These are phyloP conservation scores for Blastobotrys chiropterorum DNA, from an alignment of 805 yeast genomes.

Conservation along the genomic window DNA sequence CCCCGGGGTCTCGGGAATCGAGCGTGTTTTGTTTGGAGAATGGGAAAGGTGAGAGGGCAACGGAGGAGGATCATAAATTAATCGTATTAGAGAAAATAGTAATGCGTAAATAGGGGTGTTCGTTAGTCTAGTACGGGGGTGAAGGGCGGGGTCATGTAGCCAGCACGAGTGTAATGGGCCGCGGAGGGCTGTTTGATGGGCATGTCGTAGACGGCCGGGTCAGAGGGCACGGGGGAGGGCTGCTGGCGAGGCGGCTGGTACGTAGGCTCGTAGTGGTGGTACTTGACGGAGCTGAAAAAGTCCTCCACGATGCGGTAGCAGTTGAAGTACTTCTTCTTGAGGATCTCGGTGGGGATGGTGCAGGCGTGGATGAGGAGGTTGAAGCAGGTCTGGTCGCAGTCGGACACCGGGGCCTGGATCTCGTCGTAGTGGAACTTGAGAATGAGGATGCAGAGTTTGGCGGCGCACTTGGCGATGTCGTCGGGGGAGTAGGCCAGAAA, in stretches of 20 bases:
- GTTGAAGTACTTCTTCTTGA: conserved; percentile 17
- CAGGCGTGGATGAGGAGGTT: conserved; percentile 14
- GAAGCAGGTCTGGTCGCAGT: conserved; percentile 11
- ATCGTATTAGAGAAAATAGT: neutral
- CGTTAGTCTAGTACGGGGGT: conserved; percentile 8
- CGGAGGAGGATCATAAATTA: neutral
- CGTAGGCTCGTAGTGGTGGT: neutral
- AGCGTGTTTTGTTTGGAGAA: too few species aligned
- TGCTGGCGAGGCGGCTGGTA: conserved; percentile 1
- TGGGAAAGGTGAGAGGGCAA: too few species aligned
- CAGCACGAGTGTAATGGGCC: neutral
- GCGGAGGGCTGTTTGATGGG: neutral
- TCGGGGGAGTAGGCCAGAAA: conserved; percentile 27
- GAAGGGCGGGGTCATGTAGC: conserved; percentile 16
- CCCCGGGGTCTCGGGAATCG: too few species aligned
- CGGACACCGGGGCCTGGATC: neutral
- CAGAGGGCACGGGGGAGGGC: neutral
- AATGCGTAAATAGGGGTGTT: neutral
- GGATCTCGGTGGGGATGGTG: conserved; percentile 11
- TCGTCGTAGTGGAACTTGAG: neutral
- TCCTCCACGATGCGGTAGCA: neutral
- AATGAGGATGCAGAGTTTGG: conserved; percentile 26
- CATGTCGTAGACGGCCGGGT: neutral
- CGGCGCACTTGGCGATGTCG: conserved; percentile 32
- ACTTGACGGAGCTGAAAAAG: neutral